A percentile compares a stretch with the other conserved stretches of the same genome.
Conservation (phyloP, 805 yeast species). For the Ogataea pini region DNA sequence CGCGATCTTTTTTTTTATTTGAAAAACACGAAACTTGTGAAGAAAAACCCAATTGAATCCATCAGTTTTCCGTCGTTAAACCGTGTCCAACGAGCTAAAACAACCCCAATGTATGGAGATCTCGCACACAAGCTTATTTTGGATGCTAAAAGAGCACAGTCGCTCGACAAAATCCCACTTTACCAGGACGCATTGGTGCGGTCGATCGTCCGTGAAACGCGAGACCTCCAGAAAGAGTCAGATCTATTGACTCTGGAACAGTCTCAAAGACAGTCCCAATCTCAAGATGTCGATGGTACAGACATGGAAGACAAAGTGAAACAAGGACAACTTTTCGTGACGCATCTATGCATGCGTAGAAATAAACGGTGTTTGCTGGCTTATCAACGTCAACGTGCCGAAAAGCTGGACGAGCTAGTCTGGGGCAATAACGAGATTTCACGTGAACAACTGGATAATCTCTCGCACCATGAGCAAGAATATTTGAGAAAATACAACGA, state of each 20-base stretch:
- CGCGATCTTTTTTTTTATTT: neutral
- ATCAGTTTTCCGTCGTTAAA: too few relatives aligned
- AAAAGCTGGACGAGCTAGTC: constrained; percentile 60
- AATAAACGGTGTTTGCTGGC: constrained; percentile 90
- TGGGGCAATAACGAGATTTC: constrained; percentile 69
- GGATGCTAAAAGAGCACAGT: constrained; percentile 80
- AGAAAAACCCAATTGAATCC: neutral
- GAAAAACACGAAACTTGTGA: neutral
- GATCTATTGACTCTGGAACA: constrained; percentile 42
- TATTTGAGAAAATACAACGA: constrained; percentile 73
- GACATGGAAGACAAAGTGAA: constrained; percentile 44
- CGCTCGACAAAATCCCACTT: constrained; percentile 63
- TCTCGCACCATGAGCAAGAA: constrained; percentile 79
- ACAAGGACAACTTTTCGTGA: constrained; percentile 66
- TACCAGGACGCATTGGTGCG: constrained; percentile 74
- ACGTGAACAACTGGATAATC: constrained; percentile 43
- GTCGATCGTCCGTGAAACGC: constrained; percentile 68
- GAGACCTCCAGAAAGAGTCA: constrained; percentile 58
- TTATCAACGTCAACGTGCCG: constrained; percentile 72
- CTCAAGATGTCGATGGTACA: constrained; percentile 15
- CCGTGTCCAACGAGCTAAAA: neutral
- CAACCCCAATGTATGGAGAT: constrained; percentile 77
- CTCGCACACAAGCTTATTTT: constrained; percentile 75
- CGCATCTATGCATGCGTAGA: constrained; percentile 75
- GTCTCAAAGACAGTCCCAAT: constrained; percentile 11